Base-by-base conservation (phyloP, 2,329 filamentous ascomycete genomes). In the Aureobasidium lini region DNA sequence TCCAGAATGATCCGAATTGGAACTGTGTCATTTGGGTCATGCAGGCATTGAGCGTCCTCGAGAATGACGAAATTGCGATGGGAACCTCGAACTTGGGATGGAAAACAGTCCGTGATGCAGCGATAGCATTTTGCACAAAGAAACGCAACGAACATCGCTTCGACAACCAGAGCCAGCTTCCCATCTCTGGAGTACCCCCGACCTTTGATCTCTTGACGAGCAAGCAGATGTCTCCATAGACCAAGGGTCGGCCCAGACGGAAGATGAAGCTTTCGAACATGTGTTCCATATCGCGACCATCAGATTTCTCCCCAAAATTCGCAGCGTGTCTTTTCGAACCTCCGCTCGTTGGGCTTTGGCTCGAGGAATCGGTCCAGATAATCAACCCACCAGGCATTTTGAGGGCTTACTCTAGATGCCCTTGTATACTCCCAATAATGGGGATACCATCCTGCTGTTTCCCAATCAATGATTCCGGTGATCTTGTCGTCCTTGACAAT, bases 391-490 rank as follows among this genome's bases (percentile, higher is more conserved):
- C 23, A 23, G 23, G 23, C 23, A 23, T 75, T 76, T 11, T 68
- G 64, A 4, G 69, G 71, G 60, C 76, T 78, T 29, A 74, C 75
- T 65, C 76, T 68, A 60, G 67, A 70, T 1, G 72, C 70, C 7
- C 67, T 68, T 7, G 73, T 75, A 60, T 75, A 76, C 61, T 78
- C 75, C 75, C 74, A 79, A 65, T 77, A 79, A n/a, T 70, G 66
- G 1, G 76, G 77, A 64, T 76, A 79, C 76, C 75, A 80, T 1
- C 76, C 77, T 23, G 74, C 69, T 32, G 71, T 69, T 63, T 80
- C 77, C 77, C 76, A 81, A 61, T 73, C 75, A 47, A 76, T 62
- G 61, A 82, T 77, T 7, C 75, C 77, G 40, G 75, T 71, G 32
- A 83, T 66, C 5, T 72, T 65, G 56, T 76, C 72, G 5, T 69